Percentiles rank a stretch among this genome's conserved stretches.
These are phyloP conservation scores for Tetrahymena malaccensis DNA, from an alignment of 73 alveolate species.

Conservation along the genomic window DNA sequence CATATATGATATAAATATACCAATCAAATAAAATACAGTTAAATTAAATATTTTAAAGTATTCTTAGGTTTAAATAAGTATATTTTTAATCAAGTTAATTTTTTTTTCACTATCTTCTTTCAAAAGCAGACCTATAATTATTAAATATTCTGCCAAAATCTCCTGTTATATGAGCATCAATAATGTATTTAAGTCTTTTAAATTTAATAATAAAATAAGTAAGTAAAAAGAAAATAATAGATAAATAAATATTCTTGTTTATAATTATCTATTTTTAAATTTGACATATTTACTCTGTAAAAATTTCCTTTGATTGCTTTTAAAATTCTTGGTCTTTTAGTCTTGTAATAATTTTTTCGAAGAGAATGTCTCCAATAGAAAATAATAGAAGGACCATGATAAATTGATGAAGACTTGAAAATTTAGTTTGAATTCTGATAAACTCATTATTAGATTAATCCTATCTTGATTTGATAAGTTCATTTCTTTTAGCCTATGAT, in stretches of 20 bases:
- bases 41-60: too few species aligned
- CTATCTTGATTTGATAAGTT: background rate
- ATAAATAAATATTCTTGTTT: background rate
- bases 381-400: background rate
- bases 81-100: too few species aligned
- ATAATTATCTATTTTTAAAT: too few species aligned
- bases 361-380: background rate
- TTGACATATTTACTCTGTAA: background rate
- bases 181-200: background rate
- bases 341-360: background rate
- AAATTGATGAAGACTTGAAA: background rate
- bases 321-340: background rate
- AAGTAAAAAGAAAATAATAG: too few species aligned
- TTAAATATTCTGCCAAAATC: background rate
- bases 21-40: too few species aligned
- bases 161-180: background rate
- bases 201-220: too few species aligned
- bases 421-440: background rate
- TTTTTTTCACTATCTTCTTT: background rate
- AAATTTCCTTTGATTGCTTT: background rate
- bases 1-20: too few species aligned
- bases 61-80: too few species aligned
- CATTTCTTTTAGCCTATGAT: background rate
- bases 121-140: background rate
- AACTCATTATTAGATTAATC: background rate